Percentiles rank a stretch among this genome's conserved stretches.
phyloP scores from a whole-genome alignment of 2,329 filamentous ascomycete species.

The Trichophyton schoenleinii region DNA sequence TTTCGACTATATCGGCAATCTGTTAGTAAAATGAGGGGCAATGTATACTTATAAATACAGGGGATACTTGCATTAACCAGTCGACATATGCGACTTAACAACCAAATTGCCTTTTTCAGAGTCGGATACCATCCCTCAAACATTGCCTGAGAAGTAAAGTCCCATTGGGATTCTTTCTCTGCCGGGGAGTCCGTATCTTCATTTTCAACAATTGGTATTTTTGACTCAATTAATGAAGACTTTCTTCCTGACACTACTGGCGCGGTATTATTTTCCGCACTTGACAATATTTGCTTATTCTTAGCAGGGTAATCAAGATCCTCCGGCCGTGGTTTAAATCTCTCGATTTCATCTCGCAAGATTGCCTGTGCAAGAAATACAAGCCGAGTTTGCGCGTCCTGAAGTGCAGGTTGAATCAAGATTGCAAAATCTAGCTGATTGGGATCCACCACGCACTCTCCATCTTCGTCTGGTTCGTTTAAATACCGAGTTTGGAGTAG shows the following conservation, averaged over 20 bases:
- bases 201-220: conserved; percentile 39
- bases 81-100: conserved; percentile 56
- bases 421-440: conserved; percentile 49
- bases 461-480: conserved; percentile 45
- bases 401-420: conserved; percentile 51
- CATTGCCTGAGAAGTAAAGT: conserved; percentile 44
- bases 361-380: conserved; percentile 53
- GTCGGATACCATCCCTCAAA: conserved; percentile 55
- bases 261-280: conserved; percentile 28
- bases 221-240: conserved; percentile 33
- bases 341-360: conserved; percentile 54
- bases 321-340: conserved; percentile 51
- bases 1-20: conserved; percentile 38
- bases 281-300: conserved; percentile 33
- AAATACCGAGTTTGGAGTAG: conserved; percentile 55
- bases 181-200: conserved; percentile 36
- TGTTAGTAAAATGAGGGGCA: conserved; percentile 6
- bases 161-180: conserved; percentile 38
- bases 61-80: conserved; percentile 46
- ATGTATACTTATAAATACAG: background rate
- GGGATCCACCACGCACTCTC: conserved; percentile 32
- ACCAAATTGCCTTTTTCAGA: conserved; percentile 53
- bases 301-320: conserved; percentile 52
- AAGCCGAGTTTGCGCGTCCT: conserved; percentile 54
- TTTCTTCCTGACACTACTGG: conserved; percentile 44